Evolutionary conservation across 495 filamentous ascomycete species (phyloP), one percentile per base, ranked within the genome.

Genomic region (Penicillium longicatenatum): DNA sequence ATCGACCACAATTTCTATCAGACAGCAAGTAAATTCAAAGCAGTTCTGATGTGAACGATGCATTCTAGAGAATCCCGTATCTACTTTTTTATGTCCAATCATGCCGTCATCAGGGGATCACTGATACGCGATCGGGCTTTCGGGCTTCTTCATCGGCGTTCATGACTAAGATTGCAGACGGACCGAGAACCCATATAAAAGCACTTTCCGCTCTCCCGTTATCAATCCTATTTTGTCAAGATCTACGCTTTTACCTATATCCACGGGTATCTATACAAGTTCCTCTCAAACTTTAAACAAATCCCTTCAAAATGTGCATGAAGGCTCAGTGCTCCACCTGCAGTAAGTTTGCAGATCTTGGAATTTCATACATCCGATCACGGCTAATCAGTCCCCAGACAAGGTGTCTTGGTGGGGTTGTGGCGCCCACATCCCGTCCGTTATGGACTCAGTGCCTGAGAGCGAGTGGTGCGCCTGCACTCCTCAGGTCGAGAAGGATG

Each of bases 331-430:
- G 80, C 70, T 63, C 72, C 4, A 78, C 65, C 43, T 83, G 80
- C 71, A 72, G 80, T 83, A 71, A 53, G 74, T 72, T 26, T 30
- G 9, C 22, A 22, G 26, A 17, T 14, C 9, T n/a, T 17, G n/a
- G 26, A 45, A 17, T 14, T 17, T 12, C 21, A 43, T 24, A 2
- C 39, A 1, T 17, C 4, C 11, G 35, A 19, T 47, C 47, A 14
- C 17, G 12, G 20, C 58, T 62, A 50, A 67, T 55, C 37, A 50
- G 39, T 29, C 37, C 43, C 59, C 53, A 91, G 89, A 82, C 52
- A 87, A 89, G 59, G 69, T 73, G 54, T 83, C 86, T 48, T 92
- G 89, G 89, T 79, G 71, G 60, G 89, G 89, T 54, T 92, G 89
- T 73, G 89, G 89, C 42, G 69, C 39, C 26, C 89, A 92, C 63